Base-by-base conservation (phyloP, 2,329 filamentous ascomycete genomes). In the Penicillium sp. region DNA sequence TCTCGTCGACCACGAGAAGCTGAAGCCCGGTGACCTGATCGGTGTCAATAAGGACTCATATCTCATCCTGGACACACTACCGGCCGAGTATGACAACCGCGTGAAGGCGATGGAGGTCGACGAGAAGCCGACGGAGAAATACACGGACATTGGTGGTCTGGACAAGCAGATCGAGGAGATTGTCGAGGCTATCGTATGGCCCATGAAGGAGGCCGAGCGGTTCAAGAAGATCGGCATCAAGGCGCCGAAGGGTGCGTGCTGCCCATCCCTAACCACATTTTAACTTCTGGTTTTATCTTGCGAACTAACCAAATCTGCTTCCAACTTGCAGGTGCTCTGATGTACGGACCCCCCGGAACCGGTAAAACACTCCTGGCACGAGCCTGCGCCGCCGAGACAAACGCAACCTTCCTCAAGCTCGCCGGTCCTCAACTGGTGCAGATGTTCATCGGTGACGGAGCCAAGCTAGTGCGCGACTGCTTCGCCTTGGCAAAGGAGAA, bases 141-240 rank as follows among this genome's bases (percentile, higher is more conserved):
- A 99, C 78, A 94, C 87, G 48, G 94, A 99, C 77, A 95, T 99
- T 13, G 94, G 94, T 76, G 94, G 94, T 46, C 75, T 99, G 65
- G 92, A 96, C 76, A 99, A 99, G 79, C 94, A 99, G 79, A 99
- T 99, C 69, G 92, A 96, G 73, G 95, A 99, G 77, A 82, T 99
- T 48, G 92, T 99, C 8, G 94, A 99, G 78, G 94, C 94, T 50
- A 94, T 99, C 44, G 94, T 99, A 27, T 97, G 92, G 92, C 94
- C 94, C 2, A 99, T 99, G 94, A 97, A 97, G 82, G 92, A 99
- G 77, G 92, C 94, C 1, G 95, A 99, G 65, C 85, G 92, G 18
- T 99, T 99, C 80, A 97, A 96, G 83, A 97, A 96, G 82, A 96
- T 99, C 67, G 94, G 94, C 63, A 99, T 99, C 81, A 99, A 99